A percentile compares a stretch with the other conserved stretches of the same genome.
These are phyloP conservation scores for Syzygium oleosum DNA, from an alignment of 345 rosid species.

Conservation along the genomic window DNA sequence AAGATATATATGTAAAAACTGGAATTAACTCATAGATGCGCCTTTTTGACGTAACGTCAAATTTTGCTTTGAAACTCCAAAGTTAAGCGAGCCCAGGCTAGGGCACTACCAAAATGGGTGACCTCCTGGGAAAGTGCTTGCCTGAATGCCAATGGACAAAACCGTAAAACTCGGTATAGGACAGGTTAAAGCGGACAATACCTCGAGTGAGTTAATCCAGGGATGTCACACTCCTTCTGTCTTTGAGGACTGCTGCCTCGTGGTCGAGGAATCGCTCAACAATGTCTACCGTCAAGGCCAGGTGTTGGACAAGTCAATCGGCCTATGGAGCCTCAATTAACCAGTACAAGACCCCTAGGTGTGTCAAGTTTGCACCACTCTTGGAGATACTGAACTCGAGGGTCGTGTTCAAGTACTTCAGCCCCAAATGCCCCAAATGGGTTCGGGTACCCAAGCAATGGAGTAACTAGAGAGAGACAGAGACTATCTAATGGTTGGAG, in stretches of 20 bases:
- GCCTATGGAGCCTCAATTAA: conserved; percentile 86
- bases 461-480: conserved; percentile 18
- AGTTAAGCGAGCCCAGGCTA: too few relatives aligned
- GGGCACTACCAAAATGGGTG: too few relatives aligned
- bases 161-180: too few relatives aligned
- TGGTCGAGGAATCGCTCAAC: conserved; percentile 85
- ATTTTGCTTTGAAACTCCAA: too few relatives aligned
- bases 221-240: conserved; percentile 45
- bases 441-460: conserved; percentile 83
- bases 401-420: conserved; percentile 49
- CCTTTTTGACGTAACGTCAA: too few relatives aligned
- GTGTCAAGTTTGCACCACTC: conserved; percentile 88
- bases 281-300: conserved; percentile 92
- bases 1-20: too few relatives aligned
- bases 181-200: too few relatives aligned
- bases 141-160: too few relatives aligned
- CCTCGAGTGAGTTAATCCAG: too few relatives aligned
- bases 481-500: neutral
- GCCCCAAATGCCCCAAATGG: conserved; percentile 97
- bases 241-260: conserved; percentile 83
- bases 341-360: conserved; percentile 96
- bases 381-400: conserved; percentile 82
- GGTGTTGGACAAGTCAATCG: conserved; percentile 77
- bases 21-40: too few relatives aligned
- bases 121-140: too few relatives aligned